Evolutionary conservation across 768 basidiomycete genomes (phyloP), one percentile per base, ranked within the genome.

Genomic region (Tubosaeta sp.): DNA sequence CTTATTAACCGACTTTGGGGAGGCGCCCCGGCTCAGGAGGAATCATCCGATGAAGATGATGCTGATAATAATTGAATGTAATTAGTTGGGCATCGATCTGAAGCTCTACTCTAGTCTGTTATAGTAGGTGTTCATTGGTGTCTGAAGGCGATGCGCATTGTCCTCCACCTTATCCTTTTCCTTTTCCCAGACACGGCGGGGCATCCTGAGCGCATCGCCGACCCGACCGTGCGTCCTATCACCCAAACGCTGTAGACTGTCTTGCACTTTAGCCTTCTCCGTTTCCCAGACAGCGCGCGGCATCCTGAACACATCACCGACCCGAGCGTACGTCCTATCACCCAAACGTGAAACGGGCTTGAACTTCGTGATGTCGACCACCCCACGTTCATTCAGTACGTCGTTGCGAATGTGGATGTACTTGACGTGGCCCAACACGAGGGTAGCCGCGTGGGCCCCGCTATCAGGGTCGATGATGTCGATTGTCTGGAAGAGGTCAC

Each of bases 1-100:
- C 67, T 87, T 7, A 52, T 87, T 35, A 77, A 76, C 45, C 69
- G 82, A 9, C 76, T 88, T 55, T 87, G 81, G 79, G 81, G 75
- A 34, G 63, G 66, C 60, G 73, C 44, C 0, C 46, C 40, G 3
- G 51, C 46, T 24, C 53, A 32, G 22, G 54, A 56, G 22, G 59
- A 61, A 19, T 64, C 62, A 11, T 61, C 62, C 9, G 56, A 58
- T 12, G 63, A 64, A 32, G 60, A 43, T 21, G 54, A 12, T 2
- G 11, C 16, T 2, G 39, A 49, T n/a, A 39, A 21, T 35, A 45
- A 21, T 25, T 47, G 38, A 59, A 36, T 1, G n/a, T 19, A 11
- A 24, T 22, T 3, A 25, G 22, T 38, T 18, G 36, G 11, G 10
- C 4, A n/a, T 32, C 27, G 27, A 27, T 27, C 9, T 27, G 27